Evolutionary conservation across 73 alveolate species (phyloP).

Genomic region (Symbiodinium pilosum): DNA sequence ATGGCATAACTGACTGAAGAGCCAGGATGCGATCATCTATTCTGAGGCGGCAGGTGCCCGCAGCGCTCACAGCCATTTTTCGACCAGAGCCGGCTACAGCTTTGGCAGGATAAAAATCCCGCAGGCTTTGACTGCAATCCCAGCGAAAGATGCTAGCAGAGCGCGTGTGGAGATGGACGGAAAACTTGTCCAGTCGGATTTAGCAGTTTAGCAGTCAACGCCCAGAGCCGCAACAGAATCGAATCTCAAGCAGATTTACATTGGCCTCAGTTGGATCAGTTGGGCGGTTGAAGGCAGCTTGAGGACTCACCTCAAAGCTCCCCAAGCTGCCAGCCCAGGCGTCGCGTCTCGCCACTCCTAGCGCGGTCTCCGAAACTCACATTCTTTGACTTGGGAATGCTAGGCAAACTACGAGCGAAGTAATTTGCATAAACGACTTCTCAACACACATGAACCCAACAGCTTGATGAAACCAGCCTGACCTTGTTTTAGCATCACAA

Average conservation of each 20-base stretch:
- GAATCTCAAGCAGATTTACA: background rate
- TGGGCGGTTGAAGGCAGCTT: background rate
- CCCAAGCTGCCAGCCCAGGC: conserved; percentile 56
- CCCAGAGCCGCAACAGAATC: background rate
- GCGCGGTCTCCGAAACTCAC: too few species aligned
- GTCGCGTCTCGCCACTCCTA: conserved; percentile 56
- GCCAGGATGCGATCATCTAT: too few species aligned
- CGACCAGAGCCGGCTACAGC: background rate
- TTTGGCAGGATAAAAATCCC: background rate
- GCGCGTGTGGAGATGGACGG: background rate
- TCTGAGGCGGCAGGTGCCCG: too few species aligned
- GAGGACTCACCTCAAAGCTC: background rate
- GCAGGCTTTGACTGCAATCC: background rate
- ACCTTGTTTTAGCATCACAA: too few species aligned
- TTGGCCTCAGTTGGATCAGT: background rate
- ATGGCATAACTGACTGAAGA: too few species aligned
- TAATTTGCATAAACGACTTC: too few species aligned
- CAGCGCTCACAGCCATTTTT: too few species aligned
- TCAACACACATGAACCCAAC: too few species aligned
- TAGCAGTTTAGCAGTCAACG: background rate
- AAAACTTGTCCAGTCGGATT: background rate
- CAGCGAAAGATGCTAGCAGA: background rate
- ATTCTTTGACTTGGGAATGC: too few species aligned
- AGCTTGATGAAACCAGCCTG: too few species aligned
- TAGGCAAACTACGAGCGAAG: too few species aligned